Evolutionary conservation across 2,329 filamentous ascomycete genomes (phyloP).

Genomic region (Neofusicoccum sp.): DNA sequence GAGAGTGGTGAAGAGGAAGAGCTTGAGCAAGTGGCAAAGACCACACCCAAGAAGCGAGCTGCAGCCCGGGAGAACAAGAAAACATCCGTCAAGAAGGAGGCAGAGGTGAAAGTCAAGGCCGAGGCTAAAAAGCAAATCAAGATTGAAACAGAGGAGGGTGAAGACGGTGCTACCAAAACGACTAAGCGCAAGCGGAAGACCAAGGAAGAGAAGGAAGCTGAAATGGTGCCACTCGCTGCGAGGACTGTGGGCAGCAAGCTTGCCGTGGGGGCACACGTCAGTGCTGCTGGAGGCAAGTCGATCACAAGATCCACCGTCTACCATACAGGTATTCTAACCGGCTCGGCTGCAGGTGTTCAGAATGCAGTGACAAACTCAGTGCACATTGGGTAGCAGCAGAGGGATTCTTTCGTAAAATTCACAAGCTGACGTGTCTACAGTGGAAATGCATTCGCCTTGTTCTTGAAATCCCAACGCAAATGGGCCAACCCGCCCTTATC

Average conservation of each 20-base stretch:
- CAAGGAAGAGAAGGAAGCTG: slow-evolving; percentile 56
- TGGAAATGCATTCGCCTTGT: slow-evolving; percentile 89
- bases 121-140: slow-evolving; percentile 18
- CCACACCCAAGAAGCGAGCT: background rate
- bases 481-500: slow-evolving; percentile 82
- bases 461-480: slow-evolving; percentile 94
- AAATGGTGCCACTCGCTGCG: slow-evolving; percentile 63
- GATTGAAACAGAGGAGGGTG: background rate
- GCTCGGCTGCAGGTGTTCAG: slow-evolving; percentile 66
- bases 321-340: background rate
- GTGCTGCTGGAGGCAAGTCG: slow-evolving; percentile 72
- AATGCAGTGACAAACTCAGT: slow-evolving; percentile 77
- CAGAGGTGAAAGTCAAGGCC: slow-evolving; percentile 16
- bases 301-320: background rate
- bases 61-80: slow-evolving; percentile 18
- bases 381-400: slow-evolving; percentile 61
- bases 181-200: slow-evolving; percentile 51
- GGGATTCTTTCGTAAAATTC: background rate
- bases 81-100: slow-evolving; percentile 23
- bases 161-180: slow-evolving; percentile 22
- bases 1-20: slow-evolving; percentile 9
- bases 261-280: slow-evolving; percentile 90
- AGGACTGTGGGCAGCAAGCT: slow-evolving; percentile 73
- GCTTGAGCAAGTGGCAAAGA: background rate
- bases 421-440: slow-evolving; percentile 41